Percentiles rank a stretch among this genome's conserved stretches.
These are phyloP conservation scores for Wolfiporia cocos DNA, from an alignment of 1,284 basidiomycete genomes.

Conservation along the genomic window DNA sequence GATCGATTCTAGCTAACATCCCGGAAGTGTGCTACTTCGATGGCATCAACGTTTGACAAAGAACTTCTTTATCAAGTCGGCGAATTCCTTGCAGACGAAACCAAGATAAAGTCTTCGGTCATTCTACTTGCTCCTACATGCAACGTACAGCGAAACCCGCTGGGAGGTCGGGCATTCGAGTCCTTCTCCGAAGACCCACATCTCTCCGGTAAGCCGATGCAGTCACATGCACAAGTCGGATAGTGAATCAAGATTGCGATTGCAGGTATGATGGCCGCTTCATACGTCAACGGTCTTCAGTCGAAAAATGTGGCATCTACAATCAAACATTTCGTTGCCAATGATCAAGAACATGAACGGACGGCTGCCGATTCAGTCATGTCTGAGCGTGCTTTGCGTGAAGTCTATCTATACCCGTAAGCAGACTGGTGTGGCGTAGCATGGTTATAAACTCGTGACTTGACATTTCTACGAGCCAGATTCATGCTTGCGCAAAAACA, in stretches of 20 bases:
- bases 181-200: slow-evolving; percentile 66
- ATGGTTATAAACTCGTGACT: slow-evolving; percentile 1
- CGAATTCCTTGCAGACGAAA: slow-evolving; percentile 51
- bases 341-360: slow-evolving; percentile 65
- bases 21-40: slow-evolving; percentile 58
- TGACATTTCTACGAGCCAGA: slow-evolving; percentile 22
- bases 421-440: too few species aligned
- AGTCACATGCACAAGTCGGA: neutral
- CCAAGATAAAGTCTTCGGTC: slow-evolving; percentile 58
- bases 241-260: too few species aligned
- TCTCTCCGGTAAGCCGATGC: slow-evolving; percentile 41
- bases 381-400: slow-evolving; percentile 57
- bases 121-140: slow-evolving; percentile 63
- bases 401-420: slow-evolving; percentile 68
- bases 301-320: slow-evolving; percentile 55
- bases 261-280: slow-evolving; percentile 49
- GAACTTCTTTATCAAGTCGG: slow-evolving; percentile 50
- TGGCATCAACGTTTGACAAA: slow-evolving; percentile 60
- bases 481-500: slow-evolving; percentile 63
- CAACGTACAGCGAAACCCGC: slow-evolving; percentile 61
- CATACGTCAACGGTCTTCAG: slow-evolving; percentile 64
- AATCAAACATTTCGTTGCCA: slow-evolving; percentile 45
- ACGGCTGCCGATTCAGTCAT: slow-evolving; percentile 58
- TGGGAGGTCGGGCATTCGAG: slow-evolving; percentile 63
- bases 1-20: too few species aligned